Evolutionary conservation across 331 rosid species (phyloP).

Genomic region (Malus hybrid): DNA sequence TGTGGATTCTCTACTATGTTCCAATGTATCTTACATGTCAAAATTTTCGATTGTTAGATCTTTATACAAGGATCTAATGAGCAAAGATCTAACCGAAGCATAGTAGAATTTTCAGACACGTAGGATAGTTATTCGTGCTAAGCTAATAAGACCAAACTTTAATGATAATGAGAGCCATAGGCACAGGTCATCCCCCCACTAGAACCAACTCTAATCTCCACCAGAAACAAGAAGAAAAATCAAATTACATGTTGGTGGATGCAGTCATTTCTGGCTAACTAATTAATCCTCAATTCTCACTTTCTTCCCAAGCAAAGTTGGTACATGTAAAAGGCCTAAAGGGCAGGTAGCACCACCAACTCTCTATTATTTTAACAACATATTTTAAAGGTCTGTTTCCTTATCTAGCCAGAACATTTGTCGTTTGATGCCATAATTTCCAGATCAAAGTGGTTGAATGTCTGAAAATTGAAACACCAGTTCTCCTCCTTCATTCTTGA

Average conservation of each 20-base stretch:
- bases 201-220: neutral
- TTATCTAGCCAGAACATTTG: neutral
- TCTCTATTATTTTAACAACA: no score
- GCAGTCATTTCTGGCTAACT: constrained; percentile 22
- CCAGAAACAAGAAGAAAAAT: constrained; percentile 17
- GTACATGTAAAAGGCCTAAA: neutral
- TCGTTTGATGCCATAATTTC: neutral
- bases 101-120: neutral
- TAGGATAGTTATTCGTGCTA: neutral
- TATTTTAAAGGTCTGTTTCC: neutral
- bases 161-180: constrained; percentile 19
- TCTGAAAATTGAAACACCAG: neutral
- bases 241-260: constrained; percentile 20
- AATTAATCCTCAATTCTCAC: constrained; percentile 14
- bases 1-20: no score
- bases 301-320: constrained; percentile 14
- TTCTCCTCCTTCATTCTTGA: neutral
- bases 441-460: neutral
- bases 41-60: neutral
- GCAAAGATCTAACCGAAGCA: neutral
- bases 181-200: constrained; percentile 23
- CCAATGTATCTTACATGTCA: no score
- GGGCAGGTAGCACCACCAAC: no score
- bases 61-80: neutral
- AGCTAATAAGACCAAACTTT: neutral